Conservation (phyloP, 2,329 filamentous ascomycete species). For the Exophiala lecanii-corni region DNA sequence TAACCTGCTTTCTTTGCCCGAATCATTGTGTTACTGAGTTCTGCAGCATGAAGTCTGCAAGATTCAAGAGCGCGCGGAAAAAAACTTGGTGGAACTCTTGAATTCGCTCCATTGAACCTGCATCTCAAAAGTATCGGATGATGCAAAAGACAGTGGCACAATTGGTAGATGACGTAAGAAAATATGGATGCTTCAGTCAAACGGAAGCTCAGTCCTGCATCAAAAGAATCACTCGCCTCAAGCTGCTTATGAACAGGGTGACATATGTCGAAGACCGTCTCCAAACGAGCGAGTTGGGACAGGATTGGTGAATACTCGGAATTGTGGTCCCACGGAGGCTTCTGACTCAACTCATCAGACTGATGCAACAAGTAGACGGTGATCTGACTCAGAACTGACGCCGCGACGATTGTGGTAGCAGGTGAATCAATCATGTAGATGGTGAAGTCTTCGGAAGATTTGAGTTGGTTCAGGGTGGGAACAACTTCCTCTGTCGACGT, state of each 20-base stretch:
- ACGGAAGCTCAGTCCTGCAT: not conserved
- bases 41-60: constrained; percentile 30
- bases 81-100: constrained; percentile 32
- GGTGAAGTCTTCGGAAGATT: not conserved
- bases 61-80: constrained; percentile 27
- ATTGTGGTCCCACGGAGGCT: constrained; percentile 2
- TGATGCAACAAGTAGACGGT: constrained; percentile 10
- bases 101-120: constrained; percentile 26
- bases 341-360: not conserved
- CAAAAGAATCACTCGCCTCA: not conserved
- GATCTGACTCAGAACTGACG: constrained; percentile 5
- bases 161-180: constrained; percentile 33
- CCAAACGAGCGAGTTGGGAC: not conserved
- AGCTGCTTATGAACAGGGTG: not conserved
- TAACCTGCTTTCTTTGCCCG: constrained; percentile 24
- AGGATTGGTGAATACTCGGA: constrained; percentile 9
- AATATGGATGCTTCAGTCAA: constrained; percentile 29
- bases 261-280: not conserved
- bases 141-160: constrained; percentile 35
- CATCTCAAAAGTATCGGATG: constrained; percentile 34
- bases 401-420: constrained; percentile 2
- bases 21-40: constrained; percentile 28
- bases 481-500: not conserved
- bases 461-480: constrained; percentile 12
- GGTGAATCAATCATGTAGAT: not conserved